Conservation (phyloP, 768 basidiomycete genomes). For the Astraeus odoratus region DNA sequence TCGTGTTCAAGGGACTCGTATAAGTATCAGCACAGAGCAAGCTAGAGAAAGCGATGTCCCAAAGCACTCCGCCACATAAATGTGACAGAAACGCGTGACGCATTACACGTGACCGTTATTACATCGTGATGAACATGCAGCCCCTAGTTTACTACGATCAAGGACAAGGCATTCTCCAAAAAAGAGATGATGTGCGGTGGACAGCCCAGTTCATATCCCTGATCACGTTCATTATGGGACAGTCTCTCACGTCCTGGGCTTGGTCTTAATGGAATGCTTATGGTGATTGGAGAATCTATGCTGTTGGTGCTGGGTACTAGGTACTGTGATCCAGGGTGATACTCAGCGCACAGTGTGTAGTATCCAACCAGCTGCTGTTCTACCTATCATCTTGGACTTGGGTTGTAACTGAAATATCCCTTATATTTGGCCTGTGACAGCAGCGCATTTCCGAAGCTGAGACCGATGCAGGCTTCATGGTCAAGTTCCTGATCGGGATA, state of each 20-base stretch:
- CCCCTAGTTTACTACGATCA: no score
- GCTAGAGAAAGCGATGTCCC: no score
- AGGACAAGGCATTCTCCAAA: no score
- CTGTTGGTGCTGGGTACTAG: slow-evolving; percentile 82
- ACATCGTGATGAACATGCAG: not conserved
- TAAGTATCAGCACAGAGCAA: no score
- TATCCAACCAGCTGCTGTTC: slow-evolving; percentile 67
- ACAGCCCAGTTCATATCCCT: no score
- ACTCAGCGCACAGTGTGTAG: slow-evolving; percentile 31
- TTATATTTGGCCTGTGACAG: slow-evolving; percentile 79
- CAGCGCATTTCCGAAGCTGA: slow-evolving; percentile 55
- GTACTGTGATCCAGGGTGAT: not conserved
- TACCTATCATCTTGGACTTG: slow-evolving; percentile 83
- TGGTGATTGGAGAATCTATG: slow-evolving; percentile 91
- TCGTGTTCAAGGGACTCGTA: slow-evolving; percentile 6
- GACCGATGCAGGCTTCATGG: slow-evolving; percentile 83
- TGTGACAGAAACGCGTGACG: slow-evolving; percentile 14
- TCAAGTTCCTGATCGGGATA: slow-evolving; percentile 89
- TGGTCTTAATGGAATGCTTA: slow-evolving; percentile 80
- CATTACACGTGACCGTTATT: slow-evolving; percentile 9
- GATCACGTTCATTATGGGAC: not conserved
- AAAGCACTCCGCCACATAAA: no score
- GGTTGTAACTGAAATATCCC: slow-evolving; percentile 88
- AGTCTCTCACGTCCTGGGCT: slow-evolving; percentile 87
- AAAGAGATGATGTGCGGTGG: no score